Evolutionary conservation across 2,329 filamentous ascomycete species (phyloP).

Genomic region (Emergomyces orientalis): DNA sequence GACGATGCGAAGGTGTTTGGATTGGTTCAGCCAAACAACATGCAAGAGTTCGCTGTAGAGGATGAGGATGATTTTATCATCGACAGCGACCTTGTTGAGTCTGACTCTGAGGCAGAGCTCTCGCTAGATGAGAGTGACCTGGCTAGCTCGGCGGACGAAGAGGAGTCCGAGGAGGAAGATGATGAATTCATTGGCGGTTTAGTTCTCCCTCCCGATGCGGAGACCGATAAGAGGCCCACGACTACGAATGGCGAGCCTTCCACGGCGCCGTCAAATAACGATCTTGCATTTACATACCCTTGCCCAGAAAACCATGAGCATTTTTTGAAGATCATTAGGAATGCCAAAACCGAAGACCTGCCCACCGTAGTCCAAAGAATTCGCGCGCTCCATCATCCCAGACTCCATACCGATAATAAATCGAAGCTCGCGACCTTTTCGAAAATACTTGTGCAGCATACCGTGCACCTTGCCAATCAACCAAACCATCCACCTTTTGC

Average conservation of each 20-base stretch:
- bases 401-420: constrained; percentile 77
- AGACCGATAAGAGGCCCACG: constrained; percentile 14
- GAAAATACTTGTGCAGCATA: constrained; percentile 43
- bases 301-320: constrained; percentile 74
- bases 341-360: constrained; percentile 54
- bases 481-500: constrained; percentile 49
- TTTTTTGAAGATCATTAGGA: constrained; percentile 55
- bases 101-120: constrained; percentile 51
- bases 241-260: constrained; percentile 18
- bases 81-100: constrained; percentile 80
- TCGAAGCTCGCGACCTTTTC: constrained; percentile 57
- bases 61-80: constrained; percentile 92
- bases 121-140: constrained; percentile 33
- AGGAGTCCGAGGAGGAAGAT: constrained; percentile 49
- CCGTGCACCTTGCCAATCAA: constrained; percentile 49
- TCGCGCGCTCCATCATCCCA: constrained; percentile 82
- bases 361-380: constrained; percentile 80
- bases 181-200: constrained; percentile 66
- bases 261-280: constrained; percentile 41
- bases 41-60: constrained; percentile 57
- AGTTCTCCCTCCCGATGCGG: constrained; percentile 39
- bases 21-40: constrained; percentile 43
- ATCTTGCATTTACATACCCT: constrained; percentile 72
- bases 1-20: constrained; percentile 56
- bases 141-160: constrained; percentile 39